Base-by-base conservation (phyloP, 2,329 filamentous ascomycete species). In the Cercospora berteroae region DNA sequence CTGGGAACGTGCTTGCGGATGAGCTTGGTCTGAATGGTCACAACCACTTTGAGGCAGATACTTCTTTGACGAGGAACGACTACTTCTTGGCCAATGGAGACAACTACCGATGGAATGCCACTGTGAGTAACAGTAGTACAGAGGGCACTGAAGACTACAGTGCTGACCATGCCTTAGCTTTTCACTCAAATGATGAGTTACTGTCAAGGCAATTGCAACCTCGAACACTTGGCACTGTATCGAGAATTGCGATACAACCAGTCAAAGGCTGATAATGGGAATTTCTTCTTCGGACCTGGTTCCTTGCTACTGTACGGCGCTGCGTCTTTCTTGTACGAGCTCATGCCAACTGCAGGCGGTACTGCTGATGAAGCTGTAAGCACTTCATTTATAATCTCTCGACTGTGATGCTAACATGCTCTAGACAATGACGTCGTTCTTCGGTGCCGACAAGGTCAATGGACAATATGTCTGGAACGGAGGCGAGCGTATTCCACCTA, bases 201-300 rank as follows among this genome's bases (percentile, higher is more conserved):
- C 18, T 78, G 73, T 23, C 69, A 77, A 12, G 76, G 76, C 59
- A 75, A 77, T 39, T 81, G 80, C 65, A 74, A 80, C 72, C 74
- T 75, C 58, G 73, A 80, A 42, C 42, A 64, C 23, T 55, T 71
- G 29, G 68, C 66, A 13, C 36, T 62, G 57, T 80, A 79, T 68
- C 75, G 78, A 39, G 74, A 76, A 66, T 73, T 79, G 70, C 78
- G 80, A 8, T 81, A 80, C 71, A 74, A 79, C 25, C 76, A 80
- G 55, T 79, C 76, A 5, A 67, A 77, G 10, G 71, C 73, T n/a
- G 71, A 77, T 55, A 81, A 80, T 66, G 70, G 73, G 16, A 78
- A 80, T 67, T 81, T 81, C 75, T 81, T 75, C 73, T 81, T 80
- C 65, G 78, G 79, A n/a, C 80, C 79, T 2, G 69, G 77, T 12